Evolutionary conservation across 2,329 filamentous ascomycete species (phyloP).

Genomic region (Colletotrichum paranaense): DNA sequence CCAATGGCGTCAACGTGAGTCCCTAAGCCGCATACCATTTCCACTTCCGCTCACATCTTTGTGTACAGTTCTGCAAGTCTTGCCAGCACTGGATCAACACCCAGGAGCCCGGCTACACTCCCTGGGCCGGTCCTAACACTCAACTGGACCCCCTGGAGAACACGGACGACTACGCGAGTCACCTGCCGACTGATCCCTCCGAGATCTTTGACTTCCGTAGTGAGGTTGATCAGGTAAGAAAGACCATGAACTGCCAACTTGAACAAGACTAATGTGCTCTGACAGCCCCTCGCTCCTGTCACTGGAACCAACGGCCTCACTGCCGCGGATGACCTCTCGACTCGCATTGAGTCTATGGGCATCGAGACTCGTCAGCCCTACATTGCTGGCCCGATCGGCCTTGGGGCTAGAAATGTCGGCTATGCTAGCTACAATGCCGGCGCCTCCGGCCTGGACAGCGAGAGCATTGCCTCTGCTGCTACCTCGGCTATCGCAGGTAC

Average conservation of each 20-base stretch:
- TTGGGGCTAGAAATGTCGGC: too few relatives aligned
- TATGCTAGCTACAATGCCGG: background rate
- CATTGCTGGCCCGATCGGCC: too few relatives aligned
- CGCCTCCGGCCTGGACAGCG: background rate
- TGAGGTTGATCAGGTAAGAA: conserved; percentile 9
- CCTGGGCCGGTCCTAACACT: conserved; percentile 22
- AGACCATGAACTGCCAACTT: background rate
- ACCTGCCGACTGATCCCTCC: conserved; percentile 18
- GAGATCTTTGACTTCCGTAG: conserved; percentile 20
- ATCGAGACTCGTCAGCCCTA: background rate
- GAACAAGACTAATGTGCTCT: background rate
- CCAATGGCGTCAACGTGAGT: conserved; percentile 45
- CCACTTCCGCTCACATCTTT: background rate
- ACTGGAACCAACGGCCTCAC: conserved; percentile 19
- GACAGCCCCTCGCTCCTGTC: conserved; percentile 26
- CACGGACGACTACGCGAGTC: background rate
- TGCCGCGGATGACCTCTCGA: background rate
- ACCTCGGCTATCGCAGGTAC: background rate
- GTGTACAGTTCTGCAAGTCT: conserved; percentile 44
- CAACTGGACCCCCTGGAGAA: conserved; percentile 17
- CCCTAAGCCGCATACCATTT: background rate
- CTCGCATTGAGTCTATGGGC: background rate
- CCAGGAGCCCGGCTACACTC: conserved; percentile 44
- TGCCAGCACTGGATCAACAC: conserved; percentile 50
- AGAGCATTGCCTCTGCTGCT: background rate